Evolutionary conservation across 1,139 yeast species (phyloP).

Genomic region (Protomyces inouyei): DNA sequence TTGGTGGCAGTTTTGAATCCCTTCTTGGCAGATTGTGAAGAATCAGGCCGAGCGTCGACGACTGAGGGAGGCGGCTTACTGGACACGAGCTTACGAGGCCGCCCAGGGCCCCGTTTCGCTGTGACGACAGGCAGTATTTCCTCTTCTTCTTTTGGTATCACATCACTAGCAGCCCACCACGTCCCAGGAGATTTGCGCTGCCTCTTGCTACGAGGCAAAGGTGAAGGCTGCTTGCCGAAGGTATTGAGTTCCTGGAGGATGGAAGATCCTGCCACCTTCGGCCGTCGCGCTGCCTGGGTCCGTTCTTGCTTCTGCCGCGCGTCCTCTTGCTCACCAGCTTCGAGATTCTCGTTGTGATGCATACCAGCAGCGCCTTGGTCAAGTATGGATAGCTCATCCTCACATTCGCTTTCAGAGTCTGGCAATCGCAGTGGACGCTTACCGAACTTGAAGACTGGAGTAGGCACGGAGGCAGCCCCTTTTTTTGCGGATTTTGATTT

Average conservation of each 20-base stretch:
- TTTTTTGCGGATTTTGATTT: not conserved
- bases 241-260: not conserved
- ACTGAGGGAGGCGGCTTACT: too few relatives aligned
- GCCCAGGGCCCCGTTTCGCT: not conserved
- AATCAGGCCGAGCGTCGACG: too few relatives aligned
- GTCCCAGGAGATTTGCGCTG: not conserved
- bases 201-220: not conserved
- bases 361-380: not conserved
- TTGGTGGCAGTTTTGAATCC: too few relatives aligned
- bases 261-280: not conserved
- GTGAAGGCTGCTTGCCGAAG: not conserved
- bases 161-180: not conserved
- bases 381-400: not conserved
- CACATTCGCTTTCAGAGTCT: not conserved
- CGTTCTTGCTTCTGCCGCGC: not conserved
- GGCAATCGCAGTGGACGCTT: not conserved
- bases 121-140: not conserved
- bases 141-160: not conserved
- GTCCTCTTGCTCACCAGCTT: not conserved
- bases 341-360: too few relatives aligned
- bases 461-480: not conserved
- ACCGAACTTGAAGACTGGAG: not conserved
- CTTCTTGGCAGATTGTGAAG: too few relatives aligned
- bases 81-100: not conserved
- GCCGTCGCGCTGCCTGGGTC: not conserved